Evolutionary conservation across 2,329 filamentous ascomycete genomes (phyloP).

Genomic region (Chalaropsis thielavioides): DNA sequence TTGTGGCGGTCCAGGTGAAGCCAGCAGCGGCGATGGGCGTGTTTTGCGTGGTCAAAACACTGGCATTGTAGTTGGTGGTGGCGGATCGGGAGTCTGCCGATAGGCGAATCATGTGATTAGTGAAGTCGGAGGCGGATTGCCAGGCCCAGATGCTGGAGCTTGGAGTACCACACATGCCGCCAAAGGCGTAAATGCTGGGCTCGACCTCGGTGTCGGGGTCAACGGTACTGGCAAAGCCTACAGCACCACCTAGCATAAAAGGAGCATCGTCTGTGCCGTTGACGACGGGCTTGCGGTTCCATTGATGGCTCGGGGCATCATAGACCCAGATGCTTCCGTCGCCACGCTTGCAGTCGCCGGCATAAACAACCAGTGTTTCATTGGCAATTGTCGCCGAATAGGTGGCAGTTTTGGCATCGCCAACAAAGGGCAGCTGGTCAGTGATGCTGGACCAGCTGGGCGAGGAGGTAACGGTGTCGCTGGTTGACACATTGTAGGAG

Average conservation of each 20-base stretch:
- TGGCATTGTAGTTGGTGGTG: constrained; percentile 23
- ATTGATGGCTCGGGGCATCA: constrained; percentile 29
- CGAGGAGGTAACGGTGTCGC: constrained; percentile 34
- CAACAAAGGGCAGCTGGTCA: constrained; percentile 47
- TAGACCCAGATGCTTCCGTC: constrained; percentile 55
- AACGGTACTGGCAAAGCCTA: constrained; percentile 53
- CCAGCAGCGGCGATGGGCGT: constrained; percentile 55
- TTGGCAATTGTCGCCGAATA: constrained; percentile 55
- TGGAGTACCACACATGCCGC: constrained; percentile 59
- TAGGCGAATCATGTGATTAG: constrained; percentile 59
- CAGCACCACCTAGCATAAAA: constrained; percentile 38
- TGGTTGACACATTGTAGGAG: constrained; percentile 48
- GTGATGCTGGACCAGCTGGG: constrained; percentile 38
- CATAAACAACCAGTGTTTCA: constrained; percentile 54
- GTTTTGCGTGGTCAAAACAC: constrained; percentile 28
- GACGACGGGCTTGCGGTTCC: constrained; percentile 16
- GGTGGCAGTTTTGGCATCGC: constrained; percentile 34
- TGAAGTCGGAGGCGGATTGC: constrained; percentile 60
- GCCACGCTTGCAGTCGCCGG: constrained; percentile 52
- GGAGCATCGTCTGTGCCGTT: constrained; percentile 24
- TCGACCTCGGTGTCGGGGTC: constrained; percentile 28
- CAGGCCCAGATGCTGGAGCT: constrained; percentile 36
- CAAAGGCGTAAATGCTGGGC: constrained; percentile 59
- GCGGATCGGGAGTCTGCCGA: constrained; percentile 26
- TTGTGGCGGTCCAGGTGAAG: constrained; percentile 64